A percentile compares a stretch with the other conserved stretches of the same genome.
Conservation (phyloP, 1,284 basidiomycete species). For the Wallemia ichthyophaga region DNA sequence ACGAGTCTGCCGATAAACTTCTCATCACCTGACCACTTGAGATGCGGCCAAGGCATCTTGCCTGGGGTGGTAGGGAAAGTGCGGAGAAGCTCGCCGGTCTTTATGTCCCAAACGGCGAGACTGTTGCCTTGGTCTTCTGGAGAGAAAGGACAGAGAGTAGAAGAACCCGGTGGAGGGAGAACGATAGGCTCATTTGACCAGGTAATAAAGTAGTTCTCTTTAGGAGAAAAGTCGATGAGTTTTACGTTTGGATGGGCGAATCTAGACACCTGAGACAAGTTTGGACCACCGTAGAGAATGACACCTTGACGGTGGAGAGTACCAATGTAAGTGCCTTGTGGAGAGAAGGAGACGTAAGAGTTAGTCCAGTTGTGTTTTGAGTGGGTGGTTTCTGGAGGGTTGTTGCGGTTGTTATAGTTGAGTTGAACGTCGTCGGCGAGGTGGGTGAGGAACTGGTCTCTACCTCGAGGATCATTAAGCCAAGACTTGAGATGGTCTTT, state of each 20-base stretch:
- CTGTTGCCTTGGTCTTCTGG: conserved; percentile 90
- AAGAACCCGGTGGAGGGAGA: conserved; percentile 30
- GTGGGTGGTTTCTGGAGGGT: conserved; percentile 47
- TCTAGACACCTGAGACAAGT: conserved; percentile 56
- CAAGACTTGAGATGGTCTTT: conserved; percentile 90
- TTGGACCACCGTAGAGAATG: conserved; percentile 74
- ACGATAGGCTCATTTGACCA: conserved; percentile 91
- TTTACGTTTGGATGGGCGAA: conserved; percentile 90
- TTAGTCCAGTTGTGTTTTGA: conserved; percentile 78
- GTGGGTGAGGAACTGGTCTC: conserved; percentile 90
- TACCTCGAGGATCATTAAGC: conserved; percentile 68
- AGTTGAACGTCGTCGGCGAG: conserved; percentile 72
- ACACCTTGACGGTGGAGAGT: conserved; percentile 89
- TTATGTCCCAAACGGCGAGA: conserved; percentile 91
- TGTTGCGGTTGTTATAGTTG: conserved; percentile 76
- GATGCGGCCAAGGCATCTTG: conserved; percentile 47
- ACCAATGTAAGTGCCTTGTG: conserved; percentile 70
- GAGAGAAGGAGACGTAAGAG: conserved; percentile 92
- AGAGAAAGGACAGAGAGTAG: conserved; percentile 47
- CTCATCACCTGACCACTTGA: conserved; percentile 97
- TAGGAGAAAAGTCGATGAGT: conserved; percentile 89
- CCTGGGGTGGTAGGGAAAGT: conserved; percentile 45
- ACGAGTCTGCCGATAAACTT: conserved; percentile 71
- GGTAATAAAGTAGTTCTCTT: conserved; percentile 87
- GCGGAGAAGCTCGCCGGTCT: conserved; percentile 66